Percentiles rank a stretch among this genome's conserved stretches.
Conservation (phyloP, 2,329 filamentous ascomycete genomes). For the Trichophyton schoenleinii region DNA sequence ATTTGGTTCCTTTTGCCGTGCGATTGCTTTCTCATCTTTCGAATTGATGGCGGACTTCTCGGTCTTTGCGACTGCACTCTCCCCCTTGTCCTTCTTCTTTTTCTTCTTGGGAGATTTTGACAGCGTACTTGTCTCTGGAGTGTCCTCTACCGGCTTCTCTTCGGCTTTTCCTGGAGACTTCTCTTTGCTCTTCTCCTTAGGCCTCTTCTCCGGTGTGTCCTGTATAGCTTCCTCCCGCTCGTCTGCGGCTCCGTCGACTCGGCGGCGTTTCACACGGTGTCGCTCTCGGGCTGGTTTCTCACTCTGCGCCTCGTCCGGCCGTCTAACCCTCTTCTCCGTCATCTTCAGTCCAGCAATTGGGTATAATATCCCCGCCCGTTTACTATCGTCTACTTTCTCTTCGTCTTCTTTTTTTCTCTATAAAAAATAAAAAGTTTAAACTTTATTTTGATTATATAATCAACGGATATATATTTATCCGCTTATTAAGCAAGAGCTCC, state of each 20-base stretch:
- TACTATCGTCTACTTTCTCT: neutral
- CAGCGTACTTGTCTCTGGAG: neutral
- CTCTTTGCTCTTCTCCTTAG: neutral
- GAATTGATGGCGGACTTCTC: neutral
- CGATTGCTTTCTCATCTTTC: neutral
- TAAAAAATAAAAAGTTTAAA: neutral
- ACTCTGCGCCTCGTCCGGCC: constrained; percentile 8
- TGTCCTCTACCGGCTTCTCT: neutral
- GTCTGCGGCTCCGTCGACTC: neutral
- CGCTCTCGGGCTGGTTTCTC: constrained; percentile 4
- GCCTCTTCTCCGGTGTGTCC: neutral
- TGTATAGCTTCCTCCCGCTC: too few species aligned
- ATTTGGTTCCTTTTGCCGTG: neutral
- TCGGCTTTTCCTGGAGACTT: neutral
- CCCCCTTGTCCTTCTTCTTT: neutral
- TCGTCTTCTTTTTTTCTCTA: neutral
- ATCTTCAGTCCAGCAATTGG: constrained; percentile 4
- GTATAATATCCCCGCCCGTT: neutral
- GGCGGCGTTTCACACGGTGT: constrained; percentile 9
- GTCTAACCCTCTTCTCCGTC: constrained; percentile 10
- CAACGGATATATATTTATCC: neutral
- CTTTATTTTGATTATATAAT: neutral
- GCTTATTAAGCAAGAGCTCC: neutral
- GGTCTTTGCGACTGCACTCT: neutral
- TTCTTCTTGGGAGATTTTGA: neutral